Conservation (phyloP, 495 filamentous ascomycete species). For the Thermothielavioides terrestris region DNA sequence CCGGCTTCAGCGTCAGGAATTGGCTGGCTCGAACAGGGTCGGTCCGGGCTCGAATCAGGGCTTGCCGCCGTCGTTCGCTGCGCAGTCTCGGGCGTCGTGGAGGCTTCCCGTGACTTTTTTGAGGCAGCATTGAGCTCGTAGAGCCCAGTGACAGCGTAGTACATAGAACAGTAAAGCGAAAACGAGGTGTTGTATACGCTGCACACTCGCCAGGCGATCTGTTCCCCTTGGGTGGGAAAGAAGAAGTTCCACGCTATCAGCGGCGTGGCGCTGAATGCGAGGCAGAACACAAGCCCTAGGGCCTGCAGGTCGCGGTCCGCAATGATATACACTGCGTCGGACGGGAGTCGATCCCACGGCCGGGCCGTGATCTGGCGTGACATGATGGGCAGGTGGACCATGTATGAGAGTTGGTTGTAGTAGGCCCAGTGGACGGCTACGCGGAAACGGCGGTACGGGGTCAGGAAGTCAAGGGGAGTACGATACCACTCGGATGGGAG, state of each 20-base stretch:
- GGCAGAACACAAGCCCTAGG: neutral
- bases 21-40: too few relatives aligned
- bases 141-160: neutral
- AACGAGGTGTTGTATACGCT: neutral
- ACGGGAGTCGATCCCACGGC: slow-evolving; percentile 11
- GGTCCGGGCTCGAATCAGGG: too few relatives aligned
- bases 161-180: neutral
- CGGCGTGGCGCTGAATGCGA: slow-evolving; percentile 5
- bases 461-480: slow-evolving; percentile 12
- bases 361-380: neutral
- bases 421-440: slow-evolving; percentile 8
- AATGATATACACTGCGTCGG: neutral
- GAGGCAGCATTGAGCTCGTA: neutral
- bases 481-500: slow-evolving; percentile 11
- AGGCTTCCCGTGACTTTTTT: too few relatives aligned
- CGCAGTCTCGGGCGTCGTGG: too few relatives aligned
- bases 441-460: neutral
- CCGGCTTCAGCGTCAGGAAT: neutral
- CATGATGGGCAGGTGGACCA: neutral
- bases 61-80: too few relatives aligned
- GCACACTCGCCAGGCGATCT: slow-evolving; percentile 2
- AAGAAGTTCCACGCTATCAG: slow-evolving; percentile 15
- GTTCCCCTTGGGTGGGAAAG: slow-evolving; percentile 12
- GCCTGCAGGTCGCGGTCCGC: neutral
- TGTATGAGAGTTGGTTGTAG: slow-evolving; percentile 2